phyloP scores from a whole-genome alignment of 2,329 filamentous ascomycete genomes.

The Chaetomium globosum region DNA sequence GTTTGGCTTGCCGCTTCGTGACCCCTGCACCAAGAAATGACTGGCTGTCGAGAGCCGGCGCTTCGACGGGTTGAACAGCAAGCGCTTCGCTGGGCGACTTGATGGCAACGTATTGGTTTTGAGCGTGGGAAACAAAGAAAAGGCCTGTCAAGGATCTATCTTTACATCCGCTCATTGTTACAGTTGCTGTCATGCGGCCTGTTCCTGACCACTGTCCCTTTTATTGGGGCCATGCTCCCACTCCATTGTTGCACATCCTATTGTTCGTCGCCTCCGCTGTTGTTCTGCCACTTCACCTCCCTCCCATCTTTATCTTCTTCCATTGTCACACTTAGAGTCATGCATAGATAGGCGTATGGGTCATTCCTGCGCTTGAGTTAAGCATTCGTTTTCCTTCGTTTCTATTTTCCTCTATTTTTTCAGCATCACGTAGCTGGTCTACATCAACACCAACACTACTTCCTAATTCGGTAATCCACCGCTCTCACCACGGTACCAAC shows the following conservation, averaged over 20 bases:
- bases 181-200: slow-evolving; percentile 15
- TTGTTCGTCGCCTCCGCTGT: slow-evolving; percentile 12
- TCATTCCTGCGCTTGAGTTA: slow-evolving; percentile 8
- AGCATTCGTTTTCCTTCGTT: slow-evolving; percentile 23
- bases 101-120: slow-evolving; percentile 27
- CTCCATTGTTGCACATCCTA: slow-evolving; percentile 8
- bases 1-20: slow-evolving; percentile 34
- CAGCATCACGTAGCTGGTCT: slow-evolving; percentile 32
- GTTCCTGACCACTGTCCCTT: slow-evolving; percentile 12
- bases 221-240: slow-evolving; percentile 24
- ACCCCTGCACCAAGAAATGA: slow-evolving; percentile 32
- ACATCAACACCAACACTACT: slow-evolving; percentile 21
- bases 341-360: slow-evolving; percentile 19
- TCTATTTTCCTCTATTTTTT: slow-evolving; percentile 18
- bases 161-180: slow-evolving; percentile 19
- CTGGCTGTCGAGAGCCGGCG: slow-evolving; percentile 37
- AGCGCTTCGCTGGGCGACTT: slow-evolving; percentile 30
- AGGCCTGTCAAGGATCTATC: slow-evolving; percentile 24
- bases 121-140: slow-evolving; percentile 28
- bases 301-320: slow-evolving; percentile 9
- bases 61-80: slow-evolving; percentile 24
- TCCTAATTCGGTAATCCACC: slow-evolving; percentile 23
- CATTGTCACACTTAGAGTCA: slow-evolving; percentile 21
- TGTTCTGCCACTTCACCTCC: slow-evolving; percentile 22
- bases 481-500: slow-evolving; percentile 13